Evolutionary conservation across 257 asterid genomes (phyloP).

Genomic region (Solanum peruvianum): DNA sequence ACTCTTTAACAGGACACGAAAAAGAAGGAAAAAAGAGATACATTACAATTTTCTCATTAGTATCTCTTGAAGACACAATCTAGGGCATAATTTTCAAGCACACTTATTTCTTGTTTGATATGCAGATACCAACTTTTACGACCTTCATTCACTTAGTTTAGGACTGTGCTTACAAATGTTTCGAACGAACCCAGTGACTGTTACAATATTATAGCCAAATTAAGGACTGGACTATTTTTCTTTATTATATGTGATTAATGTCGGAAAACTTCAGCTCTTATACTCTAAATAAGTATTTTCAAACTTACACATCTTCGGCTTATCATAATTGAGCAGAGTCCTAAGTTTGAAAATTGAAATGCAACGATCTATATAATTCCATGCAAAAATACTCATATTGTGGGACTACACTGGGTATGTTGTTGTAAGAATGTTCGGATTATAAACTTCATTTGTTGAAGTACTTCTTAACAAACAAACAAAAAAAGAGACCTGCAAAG

Average conservation of each 20-base stretch:
- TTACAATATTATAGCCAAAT: neutral
- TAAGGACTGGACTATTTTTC: neutral
- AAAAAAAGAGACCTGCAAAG: neutral
- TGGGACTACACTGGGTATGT: neutral
- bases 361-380: neutral
- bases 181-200: neutral
- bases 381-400: neutral
- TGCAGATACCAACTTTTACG: neutral
- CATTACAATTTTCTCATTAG: neutral
- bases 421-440: neutral
- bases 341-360: neutral
- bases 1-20: neutral
- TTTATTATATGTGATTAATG: neutral
- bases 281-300: neutral
- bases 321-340: neutral
- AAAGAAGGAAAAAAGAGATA: neutral
- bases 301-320: neutral
- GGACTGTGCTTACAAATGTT: neutral
- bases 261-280: neutral
- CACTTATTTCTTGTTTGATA: neutral
- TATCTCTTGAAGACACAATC: neutral
- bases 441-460: neutral
- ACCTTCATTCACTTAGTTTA: neutral
- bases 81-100: neutral
- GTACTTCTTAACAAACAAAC: neutral